A percentile compares a stretch with the other conserved stretches of the same genome.
Evolutionary conservation across 371 early-diverging fungal genomes (phyloP).

Genomic region (Mortierella sp.): DNA sequence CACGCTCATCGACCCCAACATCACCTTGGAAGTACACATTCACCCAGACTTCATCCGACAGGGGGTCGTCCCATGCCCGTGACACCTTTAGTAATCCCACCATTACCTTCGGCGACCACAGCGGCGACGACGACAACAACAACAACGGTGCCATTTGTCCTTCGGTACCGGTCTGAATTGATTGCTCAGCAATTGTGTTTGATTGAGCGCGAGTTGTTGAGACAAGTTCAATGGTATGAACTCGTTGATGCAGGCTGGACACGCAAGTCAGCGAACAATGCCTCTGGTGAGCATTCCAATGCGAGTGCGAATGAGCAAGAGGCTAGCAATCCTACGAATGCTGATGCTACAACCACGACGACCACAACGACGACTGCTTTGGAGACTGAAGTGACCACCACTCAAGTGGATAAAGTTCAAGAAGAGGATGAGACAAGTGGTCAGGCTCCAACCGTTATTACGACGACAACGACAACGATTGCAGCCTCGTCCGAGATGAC

Average conservation of each 20-base stretch:
- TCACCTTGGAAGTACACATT: not conserved
- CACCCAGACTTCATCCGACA: not conserved
- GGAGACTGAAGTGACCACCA: too few species aligned
- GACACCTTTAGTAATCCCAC: not conserved
- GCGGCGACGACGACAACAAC: constrained; percentile 8
- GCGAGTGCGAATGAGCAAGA: not conserved
- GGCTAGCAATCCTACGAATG: constrained; percentile 21
- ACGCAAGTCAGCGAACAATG: constrained; percentile 23
- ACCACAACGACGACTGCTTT: too few species aligned
- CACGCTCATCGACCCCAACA: too few species aligned
- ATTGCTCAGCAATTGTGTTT: constrained; percentile 72
- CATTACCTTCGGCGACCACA: not conserved
- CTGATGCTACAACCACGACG: not conserved
- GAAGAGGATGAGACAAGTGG: too few species aligned
- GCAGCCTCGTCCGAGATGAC: too few species aligned
- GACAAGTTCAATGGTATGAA: constrained; percentile 70
- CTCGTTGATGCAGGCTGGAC: constrained; percentile 71
- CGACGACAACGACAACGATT: too few species aligned
- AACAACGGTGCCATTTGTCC: constrained; percentile 55
- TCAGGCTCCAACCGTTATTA: too few species aligned
- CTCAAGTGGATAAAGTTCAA: too few species aligned
- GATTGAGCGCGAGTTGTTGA: constrained; percentile 65
- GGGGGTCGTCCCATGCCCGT: not conserved
- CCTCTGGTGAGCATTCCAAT: not conserved
- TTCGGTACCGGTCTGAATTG: constrained; percentile 63